These are phyloP conservation scores for Talaromyces rugulosus DNA, from an alignment of 2,329 filamentous ascomycete genomes.

Conservation along the genomic window DNA sequence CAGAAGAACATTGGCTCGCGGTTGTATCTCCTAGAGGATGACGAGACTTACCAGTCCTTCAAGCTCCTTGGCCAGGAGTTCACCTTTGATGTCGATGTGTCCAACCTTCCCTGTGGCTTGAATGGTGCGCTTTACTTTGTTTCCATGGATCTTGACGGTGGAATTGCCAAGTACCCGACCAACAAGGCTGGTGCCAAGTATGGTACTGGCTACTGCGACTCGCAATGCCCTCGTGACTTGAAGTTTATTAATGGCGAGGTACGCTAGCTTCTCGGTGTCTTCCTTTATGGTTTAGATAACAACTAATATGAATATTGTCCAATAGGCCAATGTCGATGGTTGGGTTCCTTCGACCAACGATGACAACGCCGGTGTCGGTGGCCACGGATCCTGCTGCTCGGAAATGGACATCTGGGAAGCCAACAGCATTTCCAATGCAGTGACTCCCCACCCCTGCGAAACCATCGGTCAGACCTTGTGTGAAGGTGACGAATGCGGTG, in stretches of 20 bases:
- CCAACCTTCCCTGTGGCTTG: slow-evolving; percentile 63
- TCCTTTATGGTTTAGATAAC: slow-evolving; percentile 11
- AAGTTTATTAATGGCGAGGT: slow-evolving; percentile 53
- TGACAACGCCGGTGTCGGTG: slow-evolving; percentile 50
- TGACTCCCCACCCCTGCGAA: slow-evolving; percentile 63
- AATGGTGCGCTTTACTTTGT: slow-evolving; percentile 68
- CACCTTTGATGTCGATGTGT: slow-evolving; percentile 69
- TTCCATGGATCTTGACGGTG: slow-evolving; percentile 52
- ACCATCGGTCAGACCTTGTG: slow-evolving; percentile 50
- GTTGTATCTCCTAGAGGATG: slow-evolving; percentile 61
- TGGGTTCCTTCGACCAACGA: slow-evolving; percentile 52
- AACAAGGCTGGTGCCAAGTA: slow-evolving; percentile 58
- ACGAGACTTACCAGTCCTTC: slow-evolving; percentile 62
- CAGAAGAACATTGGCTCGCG: slow-evolving; percentile 47
- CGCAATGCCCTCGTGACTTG: slow-evolving; percentile 52
- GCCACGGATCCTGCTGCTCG: slow-evolving; percentile 59
- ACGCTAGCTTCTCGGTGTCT: slow-evolving; percentile 17
- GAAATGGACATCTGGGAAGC: slow-evolving; percentile 71
- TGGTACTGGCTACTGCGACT: slow-evolving; percentile 62
- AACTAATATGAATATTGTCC: slow-evolving; percentile 25
- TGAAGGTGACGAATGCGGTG: slow-evolving; percentile 50
- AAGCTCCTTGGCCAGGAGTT: slow-evolving; percentile 64
- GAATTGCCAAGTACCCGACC: slow-evolving; percentile 45
- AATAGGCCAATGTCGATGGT: slow-evolving; percentile 52
- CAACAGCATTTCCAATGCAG: slow-evolving; percentile 61